Conservation (phyloP, 2,329 filamentous ascomycete genomes). For the Nemania diffusa region DNA sequence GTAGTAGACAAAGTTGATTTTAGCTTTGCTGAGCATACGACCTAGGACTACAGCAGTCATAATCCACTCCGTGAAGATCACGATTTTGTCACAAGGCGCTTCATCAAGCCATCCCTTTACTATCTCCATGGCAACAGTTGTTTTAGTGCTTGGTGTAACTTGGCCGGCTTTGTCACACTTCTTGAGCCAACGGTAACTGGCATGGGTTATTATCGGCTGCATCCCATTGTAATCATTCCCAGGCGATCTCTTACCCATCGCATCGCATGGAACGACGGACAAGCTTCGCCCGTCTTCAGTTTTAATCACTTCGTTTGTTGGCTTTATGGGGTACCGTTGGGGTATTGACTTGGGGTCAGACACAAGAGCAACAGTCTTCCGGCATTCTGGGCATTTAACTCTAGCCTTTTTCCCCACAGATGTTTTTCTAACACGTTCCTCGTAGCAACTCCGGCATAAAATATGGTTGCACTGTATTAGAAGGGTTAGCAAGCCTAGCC, state of each 20-base stretch:
- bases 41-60: slow-evolving; percentile 50
- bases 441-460: slow-evolving; percentile 18
- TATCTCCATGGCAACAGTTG: not conserved
- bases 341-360: not conserved
- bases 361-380: not conserved
- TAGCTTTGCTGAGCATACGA: slow-evolving; percentile 47
- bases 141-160: slow-evolving; percentile 26
- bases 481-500: not conserved
- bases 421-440: not conserved
- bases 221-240: slow-evolving; percentile 28
- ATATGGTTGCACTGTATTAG: slow-evolving; percentile 18
- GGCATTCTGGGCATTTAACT: slow-evolving; percentile 8
- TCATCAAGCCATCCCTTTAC: slow-evolving; percentile 13
- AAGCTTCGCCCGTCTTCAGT: not conserved
- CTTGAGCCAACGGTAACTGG: slow-evolving; percentile 11
- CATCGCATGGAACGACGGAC: not conserved
- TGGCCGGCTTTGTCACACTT: slow-evolving; percentile 1
- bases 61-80: slow-evolving; percentile 41
- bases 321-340: not conserved
- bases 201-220: slow-evolving; percentile 9
- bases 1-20: slow-evolving; percentile 53
- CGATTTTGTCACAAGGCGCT: slow-evolving; percentile 28
- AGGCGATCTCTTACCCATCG: not conserved
- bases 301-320: not conserved
- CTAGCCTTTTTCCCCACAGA: not conserved